These are phyloP conservation scores for Coemansia brasiliensis DNA, from an alignment of 192 early-diverging fungal genomes.

Conservation along the genomic window DNA sequence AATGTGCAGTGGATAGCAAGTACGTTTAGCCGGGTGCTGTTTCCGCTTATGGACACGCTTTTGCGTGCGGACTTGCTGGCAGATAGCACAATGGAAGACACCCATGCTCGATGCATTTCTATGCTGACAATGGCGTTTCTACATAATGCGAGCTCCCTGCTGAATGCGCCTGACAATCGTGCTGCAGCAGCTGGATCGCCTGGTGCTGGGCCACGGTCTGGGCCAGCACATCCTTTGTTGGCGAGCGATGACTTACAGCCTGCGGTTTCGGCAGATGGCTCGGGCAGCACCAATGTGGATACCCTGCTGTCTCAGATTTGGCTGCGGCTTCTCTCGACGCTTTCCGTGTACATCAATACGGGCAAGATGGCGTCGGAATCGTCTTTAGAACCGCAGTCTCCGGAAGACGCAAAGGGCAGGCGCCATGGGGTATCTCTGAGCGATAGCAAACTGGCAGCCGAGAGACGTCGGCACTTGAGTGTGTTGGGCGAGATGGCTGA, in stretches of 20 bases:
- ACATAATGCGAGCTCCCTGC: constrained; percentile 32
- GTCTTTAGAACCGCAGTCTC: constrained; percentile 5
- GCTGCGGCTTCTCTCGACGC: constrained; percentile 35
- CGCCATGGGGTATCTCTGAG: constrained; percentile 5
- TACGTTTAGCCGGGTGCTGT: constrained; percentile 82
- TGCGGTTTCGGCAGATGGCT: neutral
- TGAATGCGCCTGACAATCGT: neutral
- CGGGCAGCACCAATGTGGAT: neutral
- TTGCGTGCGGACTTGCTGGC: constrained; percentile 72
- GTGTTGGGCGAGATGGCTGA: constrained; percentile 54
- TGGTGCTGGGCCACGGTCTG: neutral
- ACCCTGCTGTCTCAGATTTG: constrained; percentile 31
- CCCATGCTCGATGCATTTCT: constrained; percentile 52
- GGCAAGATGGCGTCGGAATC: constrained; percentile 28
- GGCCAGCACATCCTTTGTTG: neutral
- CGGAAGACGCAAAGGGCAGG: neutral
- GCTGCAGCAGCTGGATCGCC: neutral
- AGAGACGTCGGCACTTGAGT: constrained; percentile 24
- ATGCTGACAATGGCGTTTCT: constrained; percentile 52
- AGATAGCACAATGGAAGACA: constrained; percentile 54
- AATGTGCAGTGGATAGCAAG: constrained; percentile 58
- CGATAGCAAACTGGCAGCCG: constrained; percentile 1
- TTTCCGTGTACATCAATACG: constrained; percentile 44
- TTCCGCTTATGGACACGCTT: constrained; percentile 85
- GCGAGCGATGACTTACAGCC: neutral